Base-by-base conservation (phyloP, 2,329 filamentous ascomycete genomes). In the Coniosporium tulheliwenetii region DNA sequence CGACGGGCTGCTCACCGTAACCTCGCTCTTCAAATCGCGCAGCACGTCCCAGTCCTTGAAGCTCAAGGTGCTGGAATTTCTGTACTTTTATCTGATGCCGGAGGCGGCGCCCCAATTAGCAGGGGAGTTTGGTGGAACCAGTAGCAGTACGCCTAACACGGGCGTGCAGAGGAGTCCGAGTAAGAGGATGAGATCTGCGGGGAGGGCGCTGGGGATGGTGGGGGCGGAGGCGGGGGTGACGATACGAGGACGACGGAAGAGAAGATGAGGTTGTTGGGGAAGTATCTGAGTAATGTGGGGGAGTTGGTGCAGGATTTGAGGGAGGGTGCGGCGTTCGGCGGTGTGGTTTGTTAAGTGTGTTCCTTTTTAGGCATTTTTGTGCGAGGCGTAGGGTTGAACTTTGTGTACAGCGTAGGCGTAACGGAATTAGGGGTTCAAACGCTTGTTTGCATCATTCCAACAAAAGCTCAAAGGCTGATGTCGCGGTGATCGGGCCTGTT, bases 61-160 rank as follows among this genome's bases (percentile, higher is more conserved):
- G 66, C 75, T 94, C 55, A 91, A 93, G 60, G 76, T 93, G n/a
- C 80, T 95, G 50, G 91, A 96, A 61, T 96, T 96, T 57, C 66
- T 98, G 39, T 96, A 96, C 68, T 96, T 96, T 62, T 98, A 96
- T 61, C 79, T 98, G 50, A 94, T 96, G 81, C 87, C 89, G 39
- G 91, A 98, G 63, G 76, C 75, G 0, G 56, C 56, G 26, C 49
- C 44, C 31, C 71, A 36, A 65, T 71, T 47, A 7, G 52, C 53
- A 10, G 59, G 57, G 15, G 26, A 15, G n/a, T 46, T n/a, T 38
- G 31, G 30, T 8, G 10, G 13, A 13, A 26, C 7, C 29, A 47
- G 44, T n/a, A 42, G 41, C 8, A 52, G 46, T 14, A 50, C 50
- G 29, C 52, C 51, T 2, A 52, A 53, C 33, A 26, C 19, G 19